phyloP scores from a whole-genome alignment of 2,329 filamentous ascomycete species.

The Westerdykella sp. region DNA sequence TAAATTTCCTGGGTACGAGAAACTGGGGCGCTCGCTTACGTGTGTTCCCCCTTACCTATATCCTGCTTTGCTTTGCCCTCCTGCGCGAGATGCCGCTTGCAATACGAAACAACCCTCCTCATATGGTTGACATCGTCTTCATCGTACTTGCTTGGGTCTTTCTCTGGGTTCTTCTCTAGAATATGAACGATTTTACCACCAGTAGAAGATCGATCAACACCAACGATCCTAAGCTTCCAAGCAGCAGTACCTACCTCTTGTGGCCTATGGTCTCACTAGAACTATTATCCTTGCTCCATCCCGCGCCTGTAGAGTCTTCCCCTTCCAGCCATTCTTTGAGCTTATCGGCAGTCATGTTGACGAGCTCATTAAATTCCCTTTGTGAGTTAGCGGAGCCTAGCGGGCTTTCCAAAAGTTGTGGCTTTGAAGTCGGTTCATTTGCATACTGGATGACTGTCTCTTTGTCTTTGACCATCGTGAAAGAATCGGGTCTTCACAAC shows the following conservation, averaged over 20 bases:
- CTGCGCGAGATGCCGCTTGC: constrained; percentile 61
- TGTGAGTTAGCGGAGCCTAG: background rate
- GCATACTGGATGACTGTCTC: constrained; percentile 46
- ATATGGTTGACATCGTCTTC: constrained; percentile 55
- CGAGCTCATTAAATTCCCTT: constrained; percentile 59
- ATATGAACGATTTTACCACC: constrained; percentile 60
- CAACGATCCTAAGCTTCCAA: background rate
- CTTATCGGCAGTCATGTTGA: constrained; percentile 59
- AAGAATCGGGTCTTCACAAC: background rate
- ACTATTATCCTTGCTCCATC: constrained; percentile 52
- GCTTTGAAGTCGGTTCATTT: background rate
- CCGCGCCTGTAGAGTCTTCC: constrained; percentile 52
- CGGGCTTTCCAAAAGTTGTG: background rate
- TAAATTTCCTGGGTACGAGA: too few species aligned
- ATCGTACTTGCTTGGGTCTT: constrained; percentile 51
- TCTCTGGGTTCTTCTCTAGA: constrained; percentile 55
- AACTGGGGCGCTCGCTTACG: too few species aligned
- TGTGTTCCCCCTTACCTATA: constrained; percentile 51
- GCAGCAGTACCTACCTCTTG: constrained; percentile 40
- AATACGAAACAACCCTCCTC: constrained; percentile 59
- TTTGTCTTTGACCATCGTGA: constrained; percentile 48
- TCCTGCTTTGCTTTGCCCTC: constrained; percentile 53
- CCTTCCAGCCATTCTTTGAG: constrained; percentile 57
- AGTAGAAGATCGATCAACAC: constrained; percentile 31
- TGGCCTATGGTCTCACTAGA: constrained; percentile 59